A percentile compares a stretch with the other conserved stretches of the same genome.
phyloP scores from a whole-genome alignment of 768 basidiomycete genomes.

The Podaxis mareebaensis region DNA sequence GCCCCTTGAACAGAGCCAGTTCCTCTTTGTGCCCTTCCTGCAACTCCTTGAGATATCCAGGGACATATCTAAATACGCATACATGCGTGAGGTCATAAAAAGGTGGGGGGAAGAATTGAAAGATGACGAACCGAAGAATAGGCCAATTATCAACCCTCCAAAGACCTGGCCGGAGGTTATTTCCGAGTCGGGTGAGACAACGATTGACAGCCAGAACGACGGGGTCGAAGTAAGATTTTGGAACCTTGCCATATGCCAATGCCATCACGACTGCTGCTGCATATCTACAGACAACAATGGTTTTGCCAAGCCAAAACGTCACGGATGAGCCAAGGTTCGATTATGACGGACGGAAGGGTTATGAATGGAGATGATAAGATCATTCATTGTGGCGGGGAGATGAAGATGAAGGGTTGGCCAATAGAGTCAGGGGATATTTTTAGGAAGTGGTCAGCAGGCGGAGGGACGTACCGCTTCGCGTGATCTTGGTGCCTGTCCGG shows the following conservation, averaged over 20 bases:
- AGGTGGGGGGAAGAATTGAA: background rate
- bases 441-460: background rate
- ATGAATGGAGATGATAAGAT: constrained; percentile 4
- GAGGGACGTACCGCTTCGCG: constrained; percentile 40
- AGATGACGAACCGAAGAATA: constrained; percentile 32
- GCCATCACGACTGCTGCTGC: constrained; percentile 52
- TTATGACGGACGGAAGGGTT: background rate
- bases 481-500: constrained; percentile 55
- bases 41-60: constrained; percentile 62
- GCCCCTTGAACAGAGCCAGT: constrained; percentile 52
- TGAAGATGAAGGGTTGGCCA: background rate
- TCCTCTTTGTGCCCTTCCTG: constrained; percentile 58
- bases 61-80: constrained; percentile 44
- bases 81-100: background rate
- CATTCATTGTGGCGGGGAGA: background rate
- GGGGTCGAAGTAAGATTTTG: constrained; percentile 44
- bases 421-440: background rate
- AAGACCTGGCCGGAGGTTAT: constrained; percentile 42
- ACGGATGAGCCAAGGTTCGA: background rate
- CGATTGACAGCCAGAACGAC: constrained; percentile 47
- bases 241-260: constrained; percentile 47
- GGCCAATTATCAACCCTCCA: constrained; percentile 52
- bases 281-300: constrained; percentile 32
- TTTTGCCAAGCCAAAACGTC: background rate
- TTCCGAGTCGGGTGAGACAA: constrained; percentile 46